Conservation (phyloP, 768 basidiomycete species). For the Leccinum truebloodii region DNA sequence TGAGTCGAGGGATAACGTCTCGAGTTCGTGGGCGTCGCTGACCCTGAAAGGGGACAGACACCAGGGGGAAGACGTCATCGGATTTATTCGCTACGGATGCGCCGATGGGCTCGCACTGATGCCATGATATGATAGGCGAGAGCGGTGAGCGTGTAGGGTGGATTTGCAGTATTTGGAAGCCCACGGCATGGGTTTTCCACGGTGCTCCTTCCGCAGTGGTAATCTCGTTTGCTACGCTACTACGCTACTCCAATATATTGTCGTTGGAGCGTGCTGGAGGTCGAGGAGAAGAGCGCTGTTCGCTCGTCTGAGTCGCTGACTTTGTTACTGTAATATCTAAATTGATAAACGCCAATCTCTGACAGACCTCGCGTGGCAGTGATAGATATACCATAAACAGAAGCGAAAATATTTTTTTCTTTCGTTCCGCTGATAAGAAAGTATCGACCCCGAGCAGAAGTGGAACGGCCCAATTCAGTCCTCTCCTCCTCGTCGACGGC, state of each 20-base stretch:
- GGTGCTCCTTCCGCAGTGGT: slow-evolving; percentile 24
- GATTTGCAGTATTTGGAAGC: slow-evolving; percentile 31
- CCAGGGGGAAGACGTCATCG: slow-evolving; percentile 48
- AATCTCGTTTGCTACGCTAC: slow-evolving; percentile 18
- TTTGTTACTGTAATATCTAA: slow-evolving; percentile 1
- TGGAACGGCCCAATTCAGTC: too few species aligned
- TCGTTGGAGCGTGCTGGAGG: background rate
- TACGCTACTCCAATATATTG: background rate
- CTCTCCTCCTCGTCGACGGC: background rate
- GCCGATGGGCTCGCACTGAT: slow-evolving; percentile 56
- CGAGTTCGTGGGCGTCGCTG: slow-evolving; percentile 12
- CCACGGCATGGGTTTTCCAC: slow-evolving; percentile 20
- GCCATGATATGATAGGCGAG: slow-evolving; percentile 37
- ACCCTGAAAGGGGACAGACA: slow-evolving; percentile 34
- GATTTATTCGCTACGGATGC: slow-evolving; percentile 59
- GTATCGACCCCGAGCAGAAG: slow-evolving; percentile 32
- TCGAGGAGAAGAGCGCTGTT: background rate
- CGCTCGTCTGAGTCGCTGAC: background rate
- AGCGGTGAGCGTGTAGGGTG: slow-evolving; percentile 16
- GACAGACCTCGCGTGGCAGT: slow-evolving; percentile 16
- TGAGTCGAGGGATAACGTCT: slow-evolving; percentile 37
- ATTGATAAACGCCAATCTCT: slow-evolving; percentile 19
- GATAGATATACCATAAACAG: slow-evolving; percentile 20
- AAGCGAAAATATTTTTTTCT: slow-evolving; percentile 30
- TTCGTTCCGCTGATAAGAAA: background rate